phyloP scores from a whole-genome alignment of 495 filamentous ascomycete genomes.

The Bathelium albidoporum region DNA sequence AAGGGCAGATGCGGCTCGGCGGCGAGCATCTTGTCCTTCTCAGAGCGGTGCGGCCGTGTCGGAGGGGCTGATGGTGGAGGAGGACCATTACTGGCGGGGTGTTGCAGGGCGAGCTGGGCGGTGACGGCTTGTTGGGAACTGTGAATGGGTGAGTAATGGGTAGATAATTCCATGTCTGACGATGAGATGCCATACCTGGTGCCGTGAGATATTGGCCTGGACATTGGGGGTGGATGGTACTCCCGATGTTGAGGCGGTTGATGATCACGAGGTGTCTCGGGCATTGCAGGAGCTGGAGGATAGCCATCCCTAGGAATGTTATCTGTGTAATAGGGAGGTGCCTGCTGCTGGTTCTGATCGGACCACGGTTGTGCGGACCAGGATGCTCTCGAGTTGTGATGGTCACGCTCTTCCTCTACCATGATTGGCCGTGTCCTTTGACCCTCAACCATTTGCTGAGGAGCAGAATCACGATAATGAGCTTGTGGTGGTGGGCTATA shows the following conservation, averaged over 20 bases:
- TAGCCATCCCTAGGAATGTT: not conserved
- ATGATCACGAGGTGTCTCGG: not conserved
- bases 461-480: not conserved
- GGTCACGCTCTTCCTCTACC: slow-evolving; percentile 21
- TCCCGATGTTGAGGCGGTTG: not conserved
- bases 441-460: slow-evolving; percentile 1
- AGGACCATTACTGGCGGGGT: slow-evolving; percentile 27
- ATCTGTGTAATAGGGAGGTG: not conserved
- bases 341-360: not conserved
- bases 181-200: not conserved
- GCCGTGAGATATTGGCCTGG: not conserved
- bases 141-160: slow-evolving; percentile 18
- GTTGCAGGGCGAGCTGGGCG: slow-evolving; percentile 49
- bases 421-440: slow-evolving; percentile 14
- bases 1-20: slow-evolving; percentile 75
- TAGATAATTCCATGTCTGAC: slow-evolving; percentile 19
- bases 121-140: slow-evolving; percentile 44
- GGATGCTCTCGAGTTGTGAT: slow-evolving; percentile 1
- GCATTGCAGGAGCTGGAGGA: not conserved
- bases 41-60: slow-evolving; percentile 40
- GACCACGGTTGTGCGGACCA: not conserved
- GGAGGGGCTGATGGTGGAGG: slow-evolving; percentile 33
- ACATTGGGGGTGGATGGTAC: not conserved
- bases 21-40: slow-evolving; percentile 90
- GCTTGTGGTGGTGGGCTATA: not conserved